Evolutionary conservation across 176 grass and related monocot species (phyloP).

Genomic region (Lolium perenne): DNA sequence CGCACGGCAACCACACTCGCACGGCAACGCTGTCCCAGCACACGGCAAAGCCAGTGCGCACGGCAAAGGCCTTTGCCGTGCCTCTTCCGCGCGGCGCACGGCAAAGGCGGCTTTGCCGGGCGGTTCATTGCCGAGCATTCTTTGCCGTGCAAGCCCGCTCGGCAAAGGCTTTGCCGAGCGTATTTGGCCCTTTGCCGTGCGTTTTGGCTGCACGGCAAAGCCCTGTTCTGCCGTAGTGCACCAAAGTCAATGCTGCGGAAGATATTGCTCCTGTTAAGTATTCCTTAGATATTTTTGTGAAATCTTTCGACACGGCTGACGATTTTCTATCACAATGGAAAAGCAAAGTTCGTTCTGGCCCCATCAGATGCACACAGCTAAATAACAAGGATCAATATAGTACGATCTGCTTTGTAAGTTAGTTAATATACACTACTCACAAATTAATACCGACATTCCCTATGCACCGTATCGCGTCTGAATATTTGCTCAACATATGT

Average conservation of each 20-base stretch:
- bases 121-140: no score
- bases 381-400: neutral
- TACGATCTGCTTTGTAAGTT: neutral
- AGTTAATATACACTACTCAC: neutral
- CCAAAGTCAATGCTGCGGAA: conserved; percentile 32
- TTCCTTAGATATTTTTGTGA: neutral
- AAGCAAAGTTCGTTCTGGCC: neutral
- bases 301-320: neutral
- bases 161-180: no score
- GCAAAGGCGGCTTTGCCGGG: no score
- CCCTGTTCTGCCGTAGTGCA: no score
- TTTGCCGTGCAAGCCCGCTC: no score
- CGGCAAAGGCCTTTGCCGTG: no score
- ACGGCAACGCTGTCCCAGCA: no score
- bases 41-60: no score
- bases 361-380: neutral
- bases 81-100: no score
- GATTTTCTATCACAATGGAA: neutral
- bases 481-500: neutral
- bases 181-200: no score
- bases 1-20: no score
- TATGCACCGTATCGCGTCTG: neutral
- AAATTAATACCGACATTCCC: conserved; percentile 8
- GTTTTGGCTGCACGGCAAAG: no score
- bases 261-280: neutral